These are phyloP conservation scores for Paramecium pentaurelia DNA, from an alignment of 73 alveolate genomes.

Conservation along the genomic window DNA sequence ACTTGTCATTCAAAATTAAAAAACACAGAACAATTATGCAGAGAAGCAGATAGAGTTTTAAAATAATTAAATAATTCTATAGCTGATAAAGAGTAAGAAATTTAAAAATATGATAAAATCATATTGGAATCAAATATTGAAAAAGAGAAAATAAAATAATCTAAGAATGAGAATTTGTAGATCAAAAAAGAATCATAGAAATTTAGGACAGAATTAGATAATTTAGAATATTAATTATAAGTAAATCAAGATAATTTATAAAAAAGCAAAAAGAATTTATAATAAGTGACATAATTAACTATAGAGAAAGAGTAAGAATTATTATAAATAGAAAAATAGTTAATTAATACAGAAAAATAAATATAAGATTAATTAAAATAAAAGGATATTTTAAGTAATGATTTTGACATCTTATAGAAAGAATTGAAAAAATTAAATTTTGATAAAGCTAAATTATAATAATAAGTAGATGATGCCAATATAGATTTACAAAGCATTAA, in stretches of 20 bases:
- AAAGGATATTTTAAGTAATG: background rate
- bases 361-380: background rate
- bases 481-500: background rate
- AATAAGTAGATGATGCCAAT: conserved; percentile 19
- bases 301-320: conserved; percentile 23
- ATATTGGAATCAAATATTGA: background rate
- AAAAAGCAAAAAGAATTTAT: background rate
- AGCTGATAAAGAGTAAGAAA: background rate
- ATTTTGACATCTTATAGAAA: background rate
- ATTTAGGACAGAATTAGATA: background rate
- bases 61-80: conserved; percentile 12
- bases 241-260: background rate
- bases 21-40: conserved; percentile 9
- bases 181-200: background rate
- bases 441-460: conserved; percentile 2
- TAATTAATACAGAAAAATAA: background rate
- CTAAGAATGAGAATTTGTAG: background rate
- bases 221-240: background rate
- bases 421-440: conserved; percentile 1
- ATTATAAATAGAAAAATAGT: background rate
- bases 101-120: conserved; percentile 2
- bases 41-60: conserved; percentile 17
- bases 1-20: background rate
- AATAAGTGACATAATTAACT: background rate
- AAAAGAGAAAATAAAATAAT: background rate